Evolutionary conservation across 2,329 filamentous ascomycete species (phyloP).

Genomic region (Pyrenophora seminiperda): DNA sequence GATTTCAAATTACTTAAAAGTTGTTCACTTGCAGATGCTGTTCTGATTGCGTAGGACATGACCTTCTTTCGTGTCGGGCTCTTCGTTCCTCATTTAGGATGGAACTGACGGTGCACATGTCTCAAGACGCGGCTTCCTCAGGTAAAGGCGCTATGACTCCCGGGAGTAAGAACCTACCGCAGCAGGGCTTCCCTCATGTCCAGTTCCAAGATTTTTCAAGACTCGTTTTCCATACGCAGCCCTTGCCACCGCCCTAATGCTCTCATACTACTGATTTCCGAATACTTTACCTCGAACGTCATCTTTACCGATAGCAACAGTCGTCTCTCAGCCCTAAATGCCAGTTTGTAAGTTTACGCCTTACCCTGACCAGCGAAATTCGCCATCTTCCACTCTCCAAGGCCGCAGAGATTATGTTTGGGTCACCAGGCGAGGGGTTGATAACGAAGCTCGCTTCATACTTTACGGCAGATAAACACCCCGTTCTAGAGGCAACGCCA

Average conservation of each 20-base stretch:
- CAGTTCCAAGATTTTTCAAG: neutral
- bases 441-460: slow-evolving; percentile 12
- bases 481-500: neutral
- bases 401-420: neutral
- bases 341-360: no score
- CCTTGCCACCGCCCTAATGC: neutral
- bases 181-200: neutral
- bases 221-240: neutral
- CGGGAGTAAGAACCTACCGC: neutral
- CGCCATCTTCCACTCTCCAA: neutral
- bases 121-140: neutral
- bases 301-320: neutral
- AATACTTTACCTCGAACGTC: neutral
- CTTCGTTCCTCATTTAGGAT: no score
- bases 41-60: no score
- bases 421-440: slow-evolving; percentile 4
- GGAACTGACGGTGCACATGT: neutral
- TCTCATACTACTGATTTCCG: neutral
- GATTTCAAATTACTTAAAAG: no score
- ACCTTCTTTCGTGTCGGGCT: neutral
- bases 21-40: no score
- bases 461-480: neutral
- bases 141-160: neutral
- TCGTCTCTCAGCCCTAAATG: neutral
- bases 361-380: neutral